phyloP scores from a whole-genome alignment of 2,329 filamentous ascomycete genomes.

The Colletotrichum truncatum region DNA sequence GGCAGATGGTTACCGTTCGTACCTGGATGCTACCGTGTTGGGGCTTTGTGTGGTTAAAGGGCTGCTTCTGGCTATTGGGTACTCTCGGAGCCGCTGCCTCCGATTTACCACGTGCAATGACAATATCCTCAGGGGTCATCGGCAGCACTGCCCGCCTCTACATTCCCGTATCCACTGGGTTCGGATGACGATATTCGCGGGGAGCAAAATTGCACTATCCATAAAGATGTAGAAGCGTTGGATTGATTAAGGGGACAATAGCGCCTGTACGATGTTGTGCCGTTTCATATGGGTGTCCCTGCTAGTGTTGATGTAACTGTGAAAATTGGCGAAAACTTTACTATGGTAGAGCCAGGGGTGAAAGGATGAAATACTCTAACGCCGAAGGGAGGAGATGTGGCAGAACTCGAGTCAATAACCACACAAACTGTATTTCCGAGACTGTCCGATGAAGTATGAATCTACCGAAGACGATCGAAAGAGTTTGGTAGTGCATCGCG shows the following conservation, averaged over 20 bases:
- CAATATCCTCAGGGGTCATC: neutral
- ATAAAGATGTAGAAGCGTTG: neutral
- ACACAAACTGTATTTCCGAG: conserved; percentile 4
- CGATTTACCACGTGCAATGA: neutral
- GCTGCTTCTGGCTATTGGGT: neutral
- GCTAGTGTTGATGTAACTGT: neutral
- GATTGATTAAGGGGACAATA: conserved; percentile 22
- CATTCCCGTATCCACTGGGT: neutral
- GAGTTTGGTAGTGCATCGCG: neutral
- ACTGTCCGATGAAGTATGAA: neutral
- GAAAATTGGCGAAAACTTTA: conserved; percentile 11
- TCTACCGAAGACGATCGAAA: neutral
- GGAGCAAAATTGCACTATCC: too few relatives aligned
- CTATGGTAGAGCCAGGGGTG: neutral
- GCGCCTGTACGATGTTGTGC: neutral
- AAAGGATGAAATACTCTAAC: neutral
- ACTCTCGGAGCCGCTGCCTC: conserved; percentile 9
- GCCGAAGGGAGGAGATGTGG: neutral
- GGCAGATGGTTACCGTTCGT: neutral
- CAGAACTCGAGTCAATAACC: neutral
- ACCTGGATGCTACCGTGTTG: conserved; percentile 3
- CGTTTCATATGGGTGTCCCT: neutral
- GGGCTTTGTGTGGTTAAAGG: neutral
- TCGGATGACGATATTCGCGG: conserved; percentile 12
- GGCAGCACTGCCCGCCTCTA: neutral